Evolutionary conservation across 176 grass and related monocot genomes (phyloP).

Genomic region (Canna indica): DNA sequence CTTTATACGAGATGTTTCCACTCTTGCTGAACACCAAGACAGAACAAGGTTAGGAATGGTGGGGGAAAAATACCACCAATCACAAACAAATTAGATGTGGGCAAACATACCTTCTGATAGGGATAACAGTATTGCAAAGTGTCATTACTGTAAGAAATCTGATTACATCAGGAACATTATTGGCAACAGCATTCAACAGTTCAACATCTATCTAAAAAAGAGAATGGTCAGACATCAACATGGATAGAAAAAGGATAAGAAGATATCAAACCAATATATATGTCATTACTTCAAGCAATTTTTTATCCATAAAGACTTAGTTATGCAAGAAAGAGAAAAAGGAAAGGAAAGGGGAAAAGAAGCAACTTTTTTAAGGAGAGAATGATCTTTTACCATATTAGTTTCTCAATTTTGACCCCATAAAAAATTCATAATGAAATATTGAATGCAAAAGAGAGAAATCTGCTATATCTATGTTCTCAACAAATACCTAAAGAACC

Average conservation of each 20-base stretch:
- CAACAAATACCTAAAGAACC: background rate
- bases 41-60: conserved; percentile 19
- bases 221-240: conserved; percentile 23
- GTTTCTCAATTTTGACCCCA: no score
- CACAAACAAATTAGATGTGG: background rate
- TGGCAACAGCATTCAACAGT: conserved; percentile 63
- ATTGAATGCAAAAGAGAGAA: background rate
- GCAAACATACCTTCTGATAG: conserved; percentile 57
- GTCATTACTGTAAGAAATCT: conserved; percentile 80
- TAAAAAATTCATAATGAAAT: no score
- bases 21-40: conserved; percentile 34
- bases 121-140: conserved; percentile 90
- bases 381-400: no score
- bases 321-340: no score
- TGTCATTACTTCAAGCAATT: no score
- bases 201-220: conserved; percentile 57
- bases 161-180: conserved; percentile 60
- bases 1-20: conserved; percentile 64
- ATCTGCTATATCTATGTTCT: background rate
- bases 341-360: no score
- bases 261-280: no score
- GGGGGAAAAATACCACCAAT: conserved; percentile 9
- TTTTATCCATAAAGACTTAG: no score
- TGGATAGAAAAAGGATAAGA: background rate
- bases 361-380: no score